Evolutionary conservation across 176 grass and related monocot species (phyloP).

Genomic region (Urochloa ruziziensis): DNA sequence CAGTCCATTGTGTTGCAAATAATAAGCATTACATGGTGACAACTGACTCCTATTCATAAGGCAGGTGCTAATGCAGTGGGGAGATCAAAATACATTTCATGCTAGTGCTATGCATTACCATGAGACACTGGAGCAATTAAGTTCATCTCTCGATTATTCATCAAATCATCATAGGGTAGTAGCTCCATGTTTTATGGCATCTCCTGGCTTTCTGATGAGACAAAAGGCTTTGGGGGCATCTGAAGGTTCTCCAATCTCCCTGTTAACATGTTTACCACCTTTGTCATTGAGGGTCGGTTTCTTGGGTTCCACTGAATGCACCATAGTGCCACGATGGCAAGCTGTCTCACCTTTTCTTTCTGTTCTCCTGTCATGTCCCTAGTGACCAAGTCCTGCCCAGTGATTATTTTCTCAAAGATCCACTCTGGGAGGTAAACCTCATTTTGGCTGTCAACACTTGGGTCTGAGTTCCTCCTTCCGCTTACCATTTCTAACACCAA

Average conservation of each 20-base stretch:
- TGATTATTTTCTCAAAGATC: slow-evolving; percentile 36
- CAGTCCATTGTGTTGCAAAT: background rate
- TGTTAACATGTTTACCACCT: slow-evolving; percentile 45
- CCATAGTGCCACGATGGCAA: slow-evolving; percentile 50
- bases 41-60: background rate
- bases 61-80: background rate
- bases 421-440: slow-evolving; percentile 48
- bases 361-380: slow-evolving; percentile 13
- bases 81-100: background rate
- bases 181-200: background rate
- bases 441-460: slow-evolving; percentile 22
- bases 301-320: slow-evolving; percentile 59
- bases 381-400: background rate
- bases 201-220: slow-evolving; percentile 8
- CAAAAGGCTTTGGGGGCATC: slow-evolving; percentile 47
- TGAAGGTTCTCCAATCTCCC: slow-evolving; percentile 36
- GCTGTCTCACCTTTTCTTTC: slow-evolving; percentile 30
- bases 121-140: background rate
- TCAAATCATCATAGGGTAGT: background rate
- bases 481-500: slow-evolving; percentile 54
- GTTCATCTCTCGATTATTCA: background rate
- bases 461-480: slow-evolving; percentile 44
- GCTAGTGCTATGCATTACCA: background rate
- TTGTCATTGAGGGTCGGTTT: slow-evolving; percentile 45
- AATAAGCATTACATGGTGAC: background rate